A percentile compares a stretch with the other conserved stretches of the same genome.
Evolutionary conservation across 306 rosid genomes (phyloP).

Genomic region (Pyrus communis): DNA sequence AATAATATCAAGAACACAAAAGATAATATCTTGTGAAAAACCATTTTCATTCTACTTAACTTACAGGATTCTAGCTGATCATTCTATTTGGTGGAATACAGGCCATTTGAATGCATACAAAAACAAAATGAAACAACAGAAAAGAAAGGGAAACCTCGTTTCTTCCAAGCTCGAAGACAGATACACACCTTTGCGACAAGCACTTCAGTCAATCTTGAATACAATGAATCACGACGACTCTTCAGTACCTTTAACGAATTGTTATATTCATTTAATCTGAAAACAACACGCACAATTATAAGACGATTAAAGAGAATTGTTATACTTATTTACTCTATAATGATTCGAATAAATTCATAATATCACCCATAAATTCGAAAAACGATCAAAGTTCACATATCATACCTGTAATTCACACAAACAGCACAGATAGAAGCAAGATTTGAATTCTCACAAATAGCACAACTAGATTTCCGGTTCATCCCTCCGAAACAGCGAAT

Average conservation of each 20-base stretch:
- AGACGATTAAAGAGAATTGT: neutral
- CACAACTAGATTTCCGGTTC: constrained; percentile 64
- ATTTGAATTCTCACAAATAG: constrained; percentile 73
- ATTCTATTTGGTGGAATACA: neutral
- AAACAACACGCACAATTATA: neutral
- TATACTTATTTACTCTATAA: neutral
- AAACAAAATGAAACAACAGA: neutral
- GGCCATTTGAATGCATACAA: neutral
- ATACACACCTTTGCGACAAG: constrained; percentile 74
- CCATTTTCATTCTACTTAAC: neutral
- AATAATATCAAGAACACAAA: neutral
- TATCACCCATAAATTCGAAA: neutral
- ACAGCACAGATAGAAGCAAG: constrained; percentile 60
- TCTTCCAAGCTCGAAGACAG: constrained; percentile 7
- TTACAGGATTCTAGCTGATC: neutral
- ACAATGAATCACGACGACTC: constrained; percentile 65
- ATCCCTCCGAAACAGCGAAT: neutral
- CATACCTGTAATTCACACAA: constrained; percentile 82
- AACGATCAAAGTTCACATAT: no score
- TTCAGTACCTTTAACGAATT: constrained; percentile 44
- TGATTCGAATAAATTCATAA: neutral
- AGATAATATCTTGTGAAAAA: neutral
- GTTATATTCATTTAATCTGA: constrained; percentile 60
- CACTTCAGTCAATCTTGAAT: constrained; percentile 56
- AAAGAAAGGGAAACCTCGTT: neutral